Evolutionary conservation across 2,329 filamentous ascomycete species (phyloP).

Genomic region (Seiridium unicorne): DNA sequence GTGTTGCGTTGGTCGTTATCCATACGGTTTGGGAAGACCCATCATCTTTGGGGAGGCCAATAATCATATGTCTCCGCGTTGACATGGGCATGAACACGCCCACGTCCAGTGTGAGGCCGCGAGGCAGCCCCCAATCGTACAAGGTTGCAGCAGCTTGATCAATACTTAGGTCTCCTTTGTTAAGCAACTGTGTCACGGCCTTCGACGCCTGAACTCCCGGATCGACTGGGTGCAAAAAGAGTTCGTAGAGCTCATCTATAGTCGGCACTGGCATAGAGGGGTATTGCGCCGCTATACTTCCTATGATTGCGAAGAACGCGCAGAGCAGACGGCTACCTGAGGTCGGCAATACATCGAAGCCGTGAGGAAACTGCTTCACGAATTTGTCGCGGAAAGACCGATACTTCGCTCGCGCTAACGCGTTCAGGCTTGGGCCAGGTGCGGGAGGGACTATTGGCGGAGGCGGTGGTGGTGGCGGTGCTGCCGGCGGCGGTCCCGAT

Average conservation of each 20-base stretch:
- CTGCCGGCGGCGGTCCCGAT: too few relatives aligned
- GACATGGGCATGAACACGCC: background rate
- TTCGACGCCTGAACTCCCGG: background rate
- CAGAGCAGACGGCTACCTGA: background rate
- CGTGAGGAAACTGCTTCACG: slow-evolving; percentile 10
- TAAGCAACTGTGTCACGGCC: background rate
- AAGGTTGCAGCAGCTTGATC: slow-evolving; percentile 8
- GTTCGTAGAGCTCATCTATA: background rate
- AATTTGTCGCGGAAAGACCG: background rate
- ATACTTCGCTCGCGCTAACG: background rate
- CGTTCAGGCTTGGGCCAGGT: slow-evolving; percentile 18
- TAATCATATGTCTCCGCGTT: background rate
- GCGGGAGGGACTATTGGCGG: slow-evolving; percentile 6
- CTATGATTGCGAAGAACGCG: slow-evolving; percentile 7
- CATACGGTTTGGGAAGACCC: background rate
- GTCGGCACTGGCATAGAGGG: background rate
- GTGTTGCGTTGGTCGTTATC: background rate
- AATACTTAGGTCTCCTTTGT: slow-evolving; percentile 5
- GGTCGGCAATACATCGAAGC: slow-evolving; percentile 3
- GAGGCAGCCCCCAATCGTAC: background rate
- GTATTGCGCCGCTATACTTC: slow-evolving; percentile 8
- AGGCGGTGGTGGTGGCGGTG: background rate
- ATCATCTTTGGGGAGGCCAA: background rate
- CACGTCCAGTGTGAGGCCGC: background rate
- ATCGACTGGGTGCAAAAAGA: background rate